Percentiles rank a stretch among this genome's conserved stretches.
Evolutionary conservation across 306 rosid species (phyloP).

Genomic region (Calophaca sinica): DNA sequence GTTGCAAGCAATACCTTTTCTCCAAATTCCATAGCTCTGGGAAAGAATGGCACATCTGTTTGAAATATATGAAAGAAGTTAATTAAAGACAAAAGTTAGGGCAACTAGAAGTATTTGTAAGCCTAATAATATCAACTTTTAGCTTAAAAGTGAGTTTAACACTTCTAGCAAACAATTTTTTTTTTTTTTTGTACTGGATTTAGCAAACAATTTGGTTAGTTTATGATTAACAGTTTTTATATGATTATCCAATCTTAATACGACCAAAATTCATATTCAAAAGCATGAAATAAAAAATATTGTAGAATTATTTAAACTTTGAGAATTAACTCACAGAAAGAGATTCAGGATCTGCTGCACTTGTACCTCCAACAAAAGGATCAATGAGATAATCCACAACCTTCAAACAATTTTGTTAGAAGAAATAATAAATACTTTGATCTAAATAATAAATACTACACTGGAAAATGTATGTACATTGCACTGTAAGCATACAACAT

Average conservation of each 20-base stretch:
- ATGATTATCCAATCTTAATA: slow-evolving; percentile 22
- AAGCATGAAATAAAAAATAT: slow-evolving; percentile 20
- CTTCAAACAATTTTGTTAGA: slow-evolving; percentile 52
- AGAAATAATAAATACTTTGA: neutral
- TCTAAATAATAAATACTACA: slow-evolving; percentile 28
- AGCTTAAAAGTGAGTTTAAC: no score
- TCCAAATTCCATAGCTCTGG: slow-evolving; percentile 91
- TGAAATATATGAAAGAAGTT: slow-evolving; percentile 39
- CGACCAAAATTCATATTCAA: slow-evolving; percentile 13
- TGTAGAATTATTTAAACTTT: slow-evolving; percentile 27
- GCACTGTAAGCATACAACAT: slow-evolving; percentile 34
- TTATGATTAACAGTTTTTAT: slow-evolving; percentile 21
- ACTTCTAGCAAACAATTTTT: no score
- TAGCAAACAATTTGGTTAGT: neutral
- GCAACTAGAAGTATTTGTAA: slow-evolving; percentile 19
- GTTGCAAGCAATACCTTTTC: slow-evolving; percentile 64
- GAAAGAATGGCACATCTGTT: slow-evolving; percentile 77
- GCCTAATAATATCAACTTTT: neutral
- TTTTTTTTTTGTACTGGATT: neutral
- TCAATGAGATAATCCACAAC: slow-evolving; percentile 94
- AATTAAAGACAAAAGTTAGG: slow-evolving; percentile 34
- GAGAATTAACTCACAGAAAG: slow-evolving; percentile 84
- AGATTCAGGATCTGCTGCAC: slow-evolving; percentile 90
- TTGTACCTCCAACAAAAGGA: slow-evolving; percentile 91
- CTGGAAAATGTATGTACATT: slow-evolving; percentile 24